phyloP scores from a whole-genome alignment of 805 yeast species.

The Priceomyces melissophilus region DNA sequence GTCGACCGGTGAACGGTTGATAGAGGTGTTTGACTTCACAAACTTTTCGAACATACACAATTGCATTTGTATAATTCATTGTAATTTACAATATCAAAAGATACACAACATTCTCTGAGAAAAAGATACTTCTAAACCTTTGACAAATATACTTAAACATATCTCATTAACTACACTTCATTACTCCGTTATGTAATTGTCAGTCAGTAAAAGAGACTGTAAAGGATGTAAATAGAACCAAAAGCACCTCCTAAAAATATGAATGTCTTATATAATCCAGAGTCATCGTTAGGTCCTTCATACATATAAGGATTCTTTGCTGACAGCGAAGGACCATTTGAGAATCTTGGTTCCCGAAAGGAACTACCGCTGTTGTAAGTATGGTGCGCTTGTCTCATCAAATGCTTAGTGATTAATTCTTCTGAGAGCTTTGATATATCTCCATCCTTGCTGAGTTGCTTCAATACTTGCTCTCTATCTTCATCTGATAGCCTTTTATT shows the following conservation, averaged over 20 bases:
- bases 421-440: slow-evolving; percentile 31
- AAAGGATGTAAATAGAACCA: slow-evolving; percentile 25
- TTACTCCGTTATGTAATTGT: neutral
- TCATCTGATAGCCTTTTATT: slow-evolving; percentile 27
- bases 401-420: slow-evolving; percentile 40
- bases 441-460: slow-evolving; percentile 32
- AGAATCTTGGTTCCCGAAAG: slow-evolving; percentile 2
- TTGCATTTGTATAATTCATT: slow-evolving; percentile 11
- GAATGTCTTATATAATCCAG: slow-evolving; percentile 18
- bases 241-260: slow-evolving; percentile 31
- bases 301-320: slow-evolving; percentile 31
- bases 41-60: slow-evolving; percentile 5
- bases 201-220: slow-evolving; percentile 13
- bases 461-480: slow-evolving; percentile 29
- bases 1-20: slow-evolving; percentile 93
- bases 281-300: slow-evolving; percentile 24
- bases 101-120: neutral
- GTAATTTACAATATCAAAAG: slow-evolving; percentile 5
- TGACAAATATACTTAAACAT: no score
- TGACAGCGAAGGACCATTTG: slow-evolving; percentile 1
- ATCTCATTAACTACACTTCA: neutral
- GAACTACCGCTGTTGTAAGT: slow-evolving; percentile 4
- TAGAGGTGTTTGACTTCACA: slow-evolving; percentile 2
- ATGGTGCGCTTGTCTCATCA: slow-evolving; percentile 35
- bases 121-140: neutral